Percentiles rank a stretch among this genome's conserved stretches.
Conservation (phyloP, 164 flowering plant species). For the Nymphaea thermarum region DNA sequence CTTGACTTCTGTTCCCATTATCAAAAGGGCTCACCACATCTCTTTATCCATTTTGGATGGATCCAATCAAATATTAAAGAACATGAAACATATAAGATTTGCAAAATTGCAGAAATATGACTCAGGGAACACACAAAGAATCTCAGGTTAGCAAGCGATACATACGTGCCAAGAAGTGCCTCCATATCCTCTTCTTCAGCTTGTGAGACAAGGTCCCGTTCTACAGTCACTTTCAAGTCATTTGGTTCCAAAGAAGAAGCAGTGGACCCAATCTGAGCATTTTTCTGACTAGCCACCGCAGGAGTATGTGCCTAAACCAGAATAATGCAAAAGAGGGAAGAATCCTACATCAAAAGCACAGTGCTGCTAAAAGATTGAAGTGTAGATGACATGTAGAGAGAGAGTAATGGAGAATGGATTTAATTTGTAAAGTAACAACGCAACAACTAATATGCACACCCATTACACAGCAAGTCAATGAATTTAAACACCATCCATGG, state of each 20-base stretch:
- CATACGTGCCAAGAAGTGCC: conserved; percentile 89
- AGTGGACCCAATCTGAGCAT: conserved; percentile 50
- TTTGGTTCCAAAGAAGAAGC: conserved; percentile 34
- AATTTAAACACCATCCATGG: no score
- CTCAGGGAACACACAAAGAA: not conserved
- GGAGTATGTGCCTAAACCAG: conserved; percentile 67
- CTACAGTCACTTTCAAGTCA: conserved; percentile 86
- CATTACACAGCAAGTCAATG: no score
- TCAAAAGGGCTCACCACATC: no score
- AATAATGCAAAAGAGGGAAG: not conserved
- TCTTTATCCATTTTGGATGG: no score
- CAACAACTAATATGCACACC: no score
- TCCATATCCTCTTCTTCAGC: conserved; percentile 97
- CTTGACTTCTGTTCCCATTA: no score
- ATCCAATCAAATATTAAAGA: no score
- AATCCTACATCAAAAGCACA: not conserved
- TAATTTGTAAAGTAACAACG: no score
- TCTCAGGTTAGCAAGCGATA: not conserved
- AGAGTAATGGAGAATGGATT: no score
- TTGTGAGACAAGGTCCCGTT: conserved; percentile 71
- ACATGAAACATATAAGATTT: no score
- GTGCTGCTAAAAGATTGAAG: not conserved
- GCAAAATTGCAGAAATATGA: not conserved
- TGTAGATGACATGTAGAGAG: no score
- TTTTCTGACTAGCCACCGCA: conserved; percentile 31